Evolutionary conservation across 257 asterid species (phyloP), one percentile per base, ranked within the genome.

Genomic region (Solanum chiquidenum): DNA sequence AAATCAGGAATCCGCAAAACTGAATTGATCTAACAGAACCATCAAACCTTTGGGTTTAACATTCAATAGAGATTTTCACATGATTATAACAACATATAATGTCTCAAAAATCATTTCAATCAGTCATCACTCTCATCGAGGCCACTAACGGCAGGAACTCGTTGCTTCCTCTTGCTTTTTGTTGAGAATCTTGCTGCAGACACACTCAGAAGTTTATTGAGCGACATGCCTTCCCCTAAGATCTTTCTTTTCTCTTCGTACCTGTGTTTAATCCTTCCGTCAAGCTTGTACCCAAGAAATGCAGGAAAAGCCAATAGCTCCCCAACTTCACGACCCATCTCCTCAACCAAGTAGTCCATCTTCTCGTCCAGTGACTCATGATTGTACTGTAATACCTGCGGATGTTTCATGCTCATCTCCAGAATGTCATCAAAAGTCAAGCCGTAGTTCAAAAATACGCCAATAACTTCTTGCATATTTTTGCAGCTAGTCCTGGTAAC

Each of bases 321-420:
- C 25, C 94, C 91, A 18, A 96, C 98, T 88, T 94, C 98, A 58
- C 98, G 97, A 12, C 98, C 98, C 98, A 95, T 95, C 76, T 94
- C 99, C 89, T 91, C 96, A 35, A 92, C 89, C 94, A 96, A 92
- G 91, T 96, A 96, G 88, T 92, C 90, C 93, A 96, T 34, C 90
- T 96, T 96, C 96, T 93, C 94, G 82, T 94, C 98, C 87, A 96
- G 91, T 3, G 98, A 95, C 90, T 91, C 93, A 12, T 91, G 95
- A 83, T 95, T 96, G 83, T 94, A 96, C 86, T 96, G 98, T 90
- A 96, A 90, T 5, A 95, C 95, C 90, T 95, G 99, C 0, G 96
- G 98, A 69, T 96, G 99, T 87, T 94, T 95, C 92, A 90, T 92
- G 93, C 98, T 95, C 99, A 95, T 96, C 89, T 95, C 99, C 88